Percentiles rank a stretch among this genome's conserved stretches.
These are phyloP conservation scores for Wickerhamomyces rabaulensis DNA, from an alignment of 805 yeast species.

Conservation along the genomic window DNA sequence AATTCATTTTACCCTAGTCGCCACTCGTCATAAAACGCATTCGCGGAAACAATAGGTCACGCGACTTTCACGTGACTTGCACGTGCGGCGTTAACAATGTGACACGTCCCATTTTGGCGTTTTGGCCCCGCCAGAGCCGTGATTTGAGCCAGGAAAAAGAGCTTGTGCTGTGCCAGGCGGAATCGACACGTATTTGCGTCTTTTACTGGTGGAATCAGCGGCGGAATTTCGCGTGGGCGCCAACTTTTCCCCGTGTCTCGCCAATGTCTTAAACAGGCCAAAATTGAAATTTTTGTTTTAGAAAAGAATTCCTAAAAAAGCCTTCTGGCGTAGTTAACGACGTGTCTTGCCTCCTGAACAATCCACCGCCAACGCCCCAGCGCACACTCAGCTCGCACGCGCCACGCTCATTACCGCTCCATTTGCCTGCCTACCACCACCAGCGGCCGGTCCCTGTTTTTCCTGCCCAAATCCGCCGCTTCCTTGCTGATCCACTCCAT, in stretches of 20 bases:
- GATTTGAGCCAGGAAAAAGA: too few relatives aligned
- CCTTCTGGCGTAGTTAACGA: background rate
- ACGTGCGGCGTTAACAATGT: too few relatives aligned
- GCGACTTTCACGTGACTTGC: too few relatives aligned
- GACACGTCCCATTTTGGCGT: too few relatives aligned
- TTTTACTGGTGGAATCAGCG: too few relatives aligned
- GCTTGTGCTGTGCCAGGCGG: too few relatives aligned
- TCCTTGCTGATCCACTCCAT: background rate
- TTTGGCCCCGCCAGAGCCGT: too few relatives aligned
- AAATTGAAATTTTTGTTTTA: background rate
- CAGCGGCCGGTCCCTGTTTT: background rate
- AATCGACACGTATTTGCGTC: background rate
- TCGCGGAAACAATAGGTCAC: too few relatives aligned
- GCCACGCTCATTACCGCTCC: background rate
- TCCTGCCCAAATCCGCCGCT: background rate
- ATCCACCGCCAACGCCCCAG: background rate
- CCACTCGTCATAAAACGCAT: too few relatives aligned
- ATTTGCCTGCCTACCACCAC: background rate
- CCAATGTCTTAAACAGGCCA: background rate
- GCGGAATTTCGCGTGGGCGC: too few relatives aligned
- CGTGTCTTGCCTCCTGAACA: background rate
- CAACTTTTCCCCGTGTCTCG: too few relatives aligned
- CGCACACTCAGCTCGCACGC: background rate
- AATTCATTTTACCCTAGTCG: too few relatives aligned
- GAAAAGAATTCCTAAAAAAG: background rate